Evolutionary conservation across 2,329 filamentous ascomycete genomes (phyloP).

Genomic region (Aphanoascus verrucosus): DNA sequence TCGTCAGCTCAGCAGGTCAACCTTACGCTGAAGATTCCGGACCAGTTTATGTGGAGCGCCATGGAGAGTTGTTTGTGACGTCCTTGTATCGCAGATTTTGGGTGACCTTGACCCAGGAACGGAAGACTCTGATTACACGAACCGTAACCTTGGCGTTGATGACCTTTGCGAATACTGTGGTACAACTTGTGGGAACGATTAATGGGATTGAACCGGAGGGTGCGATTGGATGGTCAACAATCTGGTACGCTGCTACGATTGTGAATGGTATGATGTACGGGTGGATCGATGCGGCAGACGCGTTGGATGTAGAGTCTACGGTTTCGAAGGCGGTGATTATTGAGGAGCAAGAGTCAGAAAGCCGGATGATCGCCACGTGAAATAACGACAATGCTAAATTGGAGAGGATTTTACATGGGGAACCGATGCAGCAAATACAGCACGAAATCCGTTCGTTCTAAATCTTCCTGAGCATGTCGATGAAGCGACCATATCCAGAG

Average conservation of each 20-base stretch:
- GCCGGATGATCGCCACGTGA: background rate
- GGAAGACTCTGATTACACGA: slow-evolving; percentile 54
- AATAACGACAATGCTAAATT: background rate
- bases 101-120: slow-evolving; percentile 51
- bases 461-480: too few species aligned
- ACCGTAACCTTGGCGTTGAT: slow-evolving; percentile 44
- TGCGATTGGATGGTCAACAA: slow-evolving; percentile 58
- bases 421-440: too few species aligned
- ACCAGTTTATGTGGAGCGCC: slow-evolving; percentile 39
- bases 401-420: too few species aligned
- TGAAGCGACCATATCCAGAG: too few species aligned
- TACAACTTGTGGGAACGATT: slow-evolving; percentile 57
- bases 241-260: slow-evolving; percentile 55
- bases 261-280: slow-evolving; percentile 25
- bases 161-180: slow-evolving; percentile 45
- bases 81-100: slow-evolving; percentile 51
- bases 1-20: slow-evolving; percentile 46
- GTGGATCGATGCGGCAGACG: slow-evolving; percentile 34
- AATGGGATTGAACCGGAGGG: slow-evolving; percentile 59
- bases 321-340: background rate
- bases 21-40: slow-evolving; percentile 22
- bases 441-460: too few species aligned
- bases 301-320: slow-evolving; percentile 10
- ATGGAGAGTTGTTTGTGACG: slow-evolving; percentile 59
- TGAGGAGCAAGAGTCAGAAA: background rate